phyloP scores from a whole-genome alignment of 176 grass and related monocot species.

The Cenchrus americanus region DNA sequence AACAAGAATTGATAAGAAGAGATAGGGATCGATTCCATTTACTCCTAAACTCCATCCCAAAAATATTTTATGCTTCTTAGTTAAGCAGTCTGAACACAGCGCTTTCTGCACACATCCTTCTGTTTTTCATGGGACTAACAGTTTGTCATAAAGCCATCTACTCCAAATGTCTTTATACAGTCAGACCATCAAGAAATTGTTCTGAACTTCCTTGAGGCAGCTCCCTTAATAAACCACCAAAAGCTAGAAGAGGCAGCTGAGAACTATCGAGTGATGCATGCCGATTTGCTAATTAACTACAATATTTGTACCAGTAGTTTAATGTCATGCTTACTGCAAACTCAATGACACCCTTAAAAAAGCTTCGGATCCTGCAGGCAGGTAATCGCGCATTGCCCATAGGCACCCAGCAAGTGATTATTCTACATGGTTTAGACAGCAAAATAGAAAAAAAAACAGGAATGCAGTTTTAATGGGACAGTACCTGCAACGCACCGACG shows the following conservation, averaged over 20 bases:
- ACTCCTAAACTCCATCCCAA: neutral
- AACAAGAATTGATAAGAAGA: neutral
- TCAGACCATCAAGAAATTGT: neutral
- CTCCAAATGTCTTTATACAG: neutral
- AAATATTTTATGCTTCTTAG: neutral
- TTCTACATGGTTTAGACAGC: neutral
- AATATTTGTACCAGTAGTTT: neutral
- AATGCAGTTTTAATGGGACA: slow-evolving; percentile 44
- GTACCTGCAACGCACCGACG: slow-evolving; percentile 56
- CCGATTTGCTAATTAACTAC: neutral
- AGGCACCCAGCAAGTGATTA: neutral
- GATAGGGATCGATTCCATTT: neutral
- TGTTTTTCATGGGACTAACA: neutral
- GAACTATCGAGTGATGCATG: no score
- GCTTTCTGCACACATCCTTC: neutral
- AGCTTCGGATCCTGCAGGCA: neutral
- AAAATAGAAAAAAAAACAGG: slow-evolving; percentile 25
- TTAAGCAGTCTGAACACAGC: neutral
- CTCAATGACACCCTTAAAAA: neutral
- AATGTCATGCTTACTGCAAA: slow-evolving; percentile 11
- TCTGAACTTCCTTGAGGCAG: neutral
- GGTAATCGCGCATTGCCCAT: neutral
- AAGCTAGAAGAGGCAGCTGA: neutral
- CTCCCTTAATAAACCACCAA: slow-evolving; percentile 8
- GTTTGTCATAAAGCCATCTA: neutral